phyloP scores from a whole-genome alignment of 2,329 filamentous ascomycete genomes.

The Ceratocystis smalleyi region DNA sequence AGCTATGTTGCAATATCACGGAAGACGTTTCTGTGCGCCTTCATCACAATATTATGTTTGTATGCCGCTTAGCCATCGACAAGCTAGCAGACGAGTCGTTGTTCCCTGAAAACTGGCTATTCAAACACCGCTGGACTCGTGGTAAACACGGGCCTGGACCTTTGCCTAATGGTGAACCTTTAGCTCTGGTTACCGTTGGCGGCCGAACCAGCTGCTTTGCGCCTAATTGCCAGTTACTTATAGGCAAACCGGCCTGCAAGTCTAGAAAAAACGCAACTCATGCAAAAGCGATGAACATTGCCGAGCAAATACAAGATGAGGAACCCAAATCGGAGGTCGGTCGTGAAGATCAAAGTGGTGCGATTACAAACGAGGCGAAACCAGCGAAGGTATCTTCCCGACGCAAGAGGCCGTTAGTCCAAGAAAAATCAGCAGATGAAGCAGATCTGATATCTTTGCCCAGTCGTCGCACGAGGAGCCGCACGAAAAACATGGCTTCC shows the following conservation, averaged over 20 bases:
- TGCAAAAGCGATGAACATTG: background rate
- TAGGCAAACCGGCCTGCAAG: background rate
- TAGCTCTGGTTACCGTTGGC: slow-evolving; percentile 76
- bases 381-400: slow-evolving; percentile 2
- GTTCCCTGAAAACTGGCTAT: slow-evolving; percentile 79
- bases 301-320: background rate
- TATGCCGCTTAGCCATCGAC: slow-evolving; percentile 67
- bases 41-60: slow-evolving; percentile 56
- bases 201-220: slow-evolving; percentile 84
- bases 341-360: background rate
- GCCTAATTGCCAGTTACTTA: slow-evolving; percentile 48
- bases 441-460: slow-evolving; percentile 4
- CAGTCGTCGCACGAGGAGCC: background rate
- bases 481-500: background rate
- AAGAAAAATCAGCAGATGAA: slow-evolving; percentile 20
- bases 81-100: slow-evolving; percentile 63
- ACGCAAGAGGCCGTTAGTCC: slow-evolving; percentile 20
- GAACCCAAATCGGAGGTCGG: background rate
- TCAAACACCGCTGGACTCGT: slow-evolving; percentile 79
- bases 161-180: slow-evolving; percentile 70
- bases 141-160: slow-evolving; percentile 57
- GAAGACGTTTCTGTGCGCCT: slow-evolving; percentile 56
- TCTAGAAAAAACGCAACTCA: background rate
- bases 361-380: slow-evolving; percentile 10
- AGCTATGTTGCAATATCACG: slow-evolving; percentile 71